Evolutionary conservation across 768 basidiomycete species (phyloP).

Genomic region (Leccinum obscurum): DNA sequence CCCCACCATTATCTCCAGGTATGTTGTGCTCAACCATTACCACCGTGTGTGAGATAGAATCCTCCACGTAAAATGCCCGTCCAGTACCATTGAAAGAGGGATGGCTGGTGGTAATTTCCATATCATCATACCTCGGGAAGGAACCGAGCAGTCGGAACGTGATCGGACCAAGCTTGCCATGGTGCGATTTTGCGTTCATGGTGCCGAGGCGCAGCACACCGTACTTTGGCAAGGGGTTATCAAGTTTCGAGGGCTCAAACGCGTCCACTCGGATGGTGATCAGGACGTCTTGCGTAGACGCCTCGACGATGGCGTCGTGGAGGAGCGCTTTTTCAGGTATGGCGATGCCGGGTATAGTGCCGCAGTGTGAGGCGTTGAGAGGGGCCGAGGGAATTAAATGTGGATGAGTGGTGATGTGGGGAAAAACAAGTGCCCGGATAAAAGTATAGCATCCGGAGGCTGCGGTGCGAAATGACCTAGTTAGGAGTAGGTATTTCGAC

Average conservation of each 20-base stretch:
- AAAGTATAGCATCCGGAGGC: constrained; percentile 7
- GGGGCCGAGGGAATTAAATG: not conserved
- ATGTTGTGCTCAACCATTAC: too few species aligned
- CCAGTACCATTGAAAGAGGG: constrained; percentile 18
- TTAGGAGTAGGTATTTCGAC: constrained; percentile 20
- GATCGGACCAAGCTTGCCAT: constrained; percentile 6
- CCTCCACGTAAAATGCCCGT: constrained; percentile 5
- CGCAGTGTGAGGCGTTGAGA: constrained; percentile 11
- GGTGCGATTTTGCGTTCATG: not conserved
- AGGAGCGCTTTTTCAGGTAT: constrained; percentile 6
- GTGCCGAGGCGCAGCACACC: constrained; percentile 9
- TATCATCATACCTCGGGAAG: not conserved
- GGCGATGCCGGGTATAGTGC: constrained; percentile 2
- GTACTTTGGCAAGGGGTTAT: not conserved
- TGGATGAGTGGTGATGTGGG: not conserved
- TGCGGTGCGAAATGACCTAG: not conserved
- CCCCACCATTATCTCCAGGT: too few species aligned
- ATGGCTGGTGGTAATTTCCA: not conserved
- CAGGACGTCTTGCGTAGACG: constrained; percentile 9
- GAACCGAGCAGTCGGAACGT: constrained; percentile 5
- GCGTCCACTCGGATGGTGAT: constrained; percentile 8
- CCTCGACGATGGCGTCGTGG: constrained; percentile 11
- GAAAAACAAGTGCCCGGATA: constrained; percentile 10
- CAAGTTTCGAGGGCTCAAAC: not conserved
- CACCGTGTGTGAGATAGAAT: too few species aligned